Evolutionary conservation across 495 filamentous ascomycete genomes (phyloP), one percentile per base, ranked within the genome.

Genomic region (Stereocaulon alpinum): DNA sequence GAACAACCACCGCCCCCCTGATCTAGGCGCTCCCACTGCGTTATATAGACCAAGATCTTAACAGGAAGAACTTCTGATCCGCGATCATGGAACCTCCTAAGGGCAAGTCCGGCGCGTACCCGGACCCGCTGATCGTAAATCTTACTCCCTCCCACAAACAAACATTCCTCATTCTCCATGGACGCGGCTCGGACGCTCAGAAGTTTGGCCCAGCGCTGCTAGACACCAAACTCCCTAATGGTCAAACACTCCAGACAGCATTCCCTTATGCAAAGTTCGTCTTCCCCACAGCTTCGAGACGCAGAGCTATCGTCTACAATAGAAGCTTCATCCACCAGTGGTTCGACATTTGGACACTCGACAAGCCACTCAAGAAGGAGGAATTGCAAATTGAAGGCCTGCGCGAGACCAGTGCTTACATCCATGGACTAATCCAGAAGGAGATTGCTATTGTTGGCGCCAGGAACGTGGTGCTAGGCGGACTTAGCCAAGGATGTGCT

Each of bases 401-500:
- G 11, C 12, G 45, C 22, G 45, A 49, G 14, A 49, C 12, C 3
- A 49, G 45, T 15, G 45, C 45, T 14, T 49, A 49, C 17, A 49
- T 49, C 9, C 45, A 49, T 14, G 29, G 15, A 3, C 15, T 83
- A 2, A 53, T 82, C 6, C 40, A 65, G 1, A 43, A 64, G 24
- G 80, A 79, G 57, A 69, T 72, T 0, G 60, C 59, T 0, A 27
- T 69, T 0, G 63, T 81, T 3, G 74, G 67, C 37, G 57, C 62
- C 12, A 40, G 62, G 55, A 77, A 75, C 59, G 64, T 83, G 2
- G 72, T 81, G 0, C 59, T 83, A 6, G 77, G 76, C 42, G 80
- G 80, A 0, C 58, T 83, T 40, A 81, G 81, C 56, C 81, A 83
- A 59, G 81, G 81, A 2, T 82, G 76, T 61, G 82, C 82, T 6